A percentile compares a stretch with the other conserved stretches of the same genome.
These are phyloP conservation scores for Colletotrichum lupini DNA, from an alignment of 2,329 filamentous ascomycete species.

Conservation along the genomic window DNA sequence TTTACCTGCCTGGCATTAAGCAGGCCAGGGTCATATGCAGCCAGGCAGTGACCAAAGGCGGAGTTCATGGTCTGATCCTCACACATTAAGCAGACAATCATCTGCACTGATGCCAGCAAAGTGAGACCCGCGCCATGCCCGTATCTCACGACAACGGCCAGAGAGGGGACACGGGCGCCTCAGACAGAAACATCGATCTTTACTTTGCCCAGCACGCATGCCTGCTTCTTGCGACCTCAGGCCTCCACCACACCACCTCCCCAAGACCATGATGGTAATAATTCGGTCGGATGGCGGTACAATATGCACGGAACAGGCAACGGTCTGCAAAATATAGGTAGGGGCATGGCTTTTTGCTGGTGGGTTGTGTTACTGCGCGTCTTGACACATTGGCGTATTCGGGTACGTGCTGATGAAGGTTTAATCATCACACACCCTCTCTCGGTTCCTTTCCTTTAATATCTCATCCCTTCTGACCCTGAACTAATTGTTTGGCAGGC, in stretches of 20 bases:
- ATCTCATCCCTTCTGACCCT: not conserved
- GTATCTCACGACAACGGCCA: constrained; percentile 5
- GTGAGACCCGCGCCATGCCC: constrained; percentile 20
- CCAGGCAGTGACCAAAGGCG: constrained; percentile 19
- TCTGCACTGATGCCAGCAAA: constrained; percentile 23
- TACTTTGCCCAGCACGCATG: constrained; percentile 7
- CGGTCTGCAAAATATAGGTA: constrained; percentile 19
- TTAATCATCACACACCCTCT: constrained; percentile 26
- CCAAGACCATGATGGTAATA: constrained; percentile 12
- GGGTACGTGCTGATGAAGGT: constrained; percentile 31
- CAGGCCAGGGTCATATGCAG: constrained; percentile 29
- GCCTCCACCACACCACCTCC: constrained; percentile 17
- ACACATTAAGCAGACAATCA: constrained; percentile 10
- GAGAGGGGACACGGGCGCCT: not conserved
- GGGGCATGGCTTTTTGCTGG: constrained; percentile 6
- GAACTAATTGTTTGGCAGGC: not conserved
- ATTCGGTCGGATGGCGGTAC: constrained; percentile 29
- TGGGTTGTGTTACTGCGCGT: constrained; percentile 21
- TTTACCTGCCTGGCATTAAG: constrained; percentile 17
- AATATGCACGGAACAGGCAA: constrained; percentile 22
- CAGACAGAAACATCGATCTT: constrained; percentile 9
- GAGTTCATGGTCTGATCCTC: constrained; percentile 34
- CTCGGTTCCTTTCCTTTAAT: not conserved
- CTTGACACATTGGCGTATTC: constrained; percentile 30
- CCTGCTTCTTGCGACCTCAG: constrained; percentile 7